Base-by-base conservation (phyloP, 2,329 filamentous ascomycete genomes). In the Catunica adiposa region DNA sequence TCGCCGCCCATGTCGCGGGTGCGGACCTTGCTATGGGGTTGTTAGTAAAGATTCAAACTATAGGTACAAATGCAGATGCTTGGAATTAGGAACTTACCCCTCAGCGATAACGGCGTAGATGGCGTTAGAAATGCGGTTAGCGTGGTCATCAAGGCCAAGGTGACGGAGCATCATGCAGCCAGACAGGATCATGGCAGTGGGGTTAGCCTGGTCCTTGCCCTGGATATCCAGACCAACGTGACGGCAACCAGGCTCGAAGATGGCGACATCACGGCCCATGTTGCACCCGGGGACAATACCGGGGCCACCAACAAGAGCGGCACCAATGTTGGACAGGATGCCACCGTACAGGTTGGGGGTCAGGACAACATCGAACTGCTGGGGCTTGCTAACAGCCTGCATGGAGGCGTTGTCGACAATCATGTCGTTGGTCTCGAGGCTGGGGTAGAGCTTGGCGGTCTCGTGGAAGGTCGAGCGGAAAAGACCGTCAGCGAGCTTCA, bases 391-490 rank as follows among this genome's bases (percentile, higher is more conserved):
- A 64, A 98, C 92, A 69, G 89, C 94, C 78, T 98, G 92, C 92
- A 98, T 98, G 67, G 87, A 94, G 66, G 92, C 92, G 73, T 98
- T 98, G 76, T 98, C 92, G 72, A 98, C 92, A 71, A 98, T 98
- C 90, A 98, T 96, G 75, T 98, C 92, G 77, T 94, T 94, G 68
- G 84, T 84, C 77, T 96, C 86, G 64, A 98, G 79, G 61, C 87
- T 94, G 59, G 92, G 90, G 76, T 92, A 98, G 71, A 95, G 88
- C 76, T 94, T 86, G 62, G 89, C 86, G 63, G 92, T 83, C 66
- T 83, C 79, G 77, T 94, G 88, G 79, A 97, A 94, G 63, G 92
- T 97, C 75, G 83, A 90, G 70, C 92, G 86, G 87, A 98, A 98
- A 57, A 98, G 86, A 73, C 92, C 92, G 65, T 98, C 92, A 70